Percentiles rank a stretch among this genome's conserved stretches.
These are phyloP conservation scores for Dianthus caryophyllus DNA, from an alignment of 148 eudicot genomes.

Conservation along the genomic window DNA sequence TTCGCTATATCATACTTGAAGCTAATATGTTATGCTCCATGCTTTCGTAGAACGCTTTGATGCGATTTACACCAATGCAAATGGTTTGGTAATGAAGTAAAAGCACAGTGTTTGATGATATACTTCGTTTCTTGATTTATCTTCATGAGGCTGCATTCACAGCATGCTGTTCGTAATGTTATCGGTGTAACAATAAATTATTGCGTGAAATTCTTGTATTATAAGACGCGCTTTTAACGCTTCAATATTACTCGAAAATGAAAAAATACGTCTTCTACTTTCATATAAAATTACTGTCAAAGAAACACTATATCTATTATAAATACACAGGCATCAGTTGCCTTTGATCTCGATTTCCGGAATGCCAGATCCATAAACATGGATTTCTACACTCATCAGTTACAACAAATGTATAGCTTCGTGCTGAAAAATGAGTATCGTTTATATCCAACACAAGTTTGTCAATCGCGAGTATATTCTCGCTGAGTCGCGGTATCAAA, in stretches of 20 bases:
- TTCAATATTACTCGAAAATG: no score
- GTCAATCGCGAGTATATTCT: background rate
- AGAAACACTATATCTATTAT: background rate
- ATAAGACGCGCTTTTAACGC: background rate
- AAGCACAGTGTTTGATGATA: background rate
- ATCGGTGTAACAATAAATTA: no score
- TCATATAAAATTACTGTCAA: background rate
- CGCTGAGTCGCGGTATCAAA: background rate
- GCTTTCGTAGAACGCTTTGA: no score
- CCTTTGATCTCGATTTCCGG: background rate
- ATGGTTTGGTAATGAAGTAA: background rate
- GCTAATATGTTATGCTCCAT: background rate
- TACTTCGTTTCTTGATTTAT: background rate
- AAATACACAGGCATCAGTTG: background rate
- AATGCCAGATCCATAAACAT: background rate
- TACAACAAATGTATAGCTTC: conserved; percentile 18
- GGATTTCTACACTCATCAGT: conserved; percentile 3
- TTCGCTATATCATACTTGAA: conserved; percentile 13
- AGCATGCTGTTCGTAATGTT: no score
- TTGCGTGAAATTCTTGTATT: background rate
- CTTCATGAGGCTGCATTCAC: conserved; percentile 5
- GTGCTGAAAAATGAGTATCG: background rate
- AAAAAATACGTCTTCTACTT: no score
- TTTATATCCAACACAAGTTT: background rate
- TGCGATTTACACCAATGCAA: background rate